A percentile compares a stretch with the other conserved stretches of the same genome.
Evolutionary conservation across 116 monocot species (phyloP).

Genomic region (Zostera marina): DNA sequence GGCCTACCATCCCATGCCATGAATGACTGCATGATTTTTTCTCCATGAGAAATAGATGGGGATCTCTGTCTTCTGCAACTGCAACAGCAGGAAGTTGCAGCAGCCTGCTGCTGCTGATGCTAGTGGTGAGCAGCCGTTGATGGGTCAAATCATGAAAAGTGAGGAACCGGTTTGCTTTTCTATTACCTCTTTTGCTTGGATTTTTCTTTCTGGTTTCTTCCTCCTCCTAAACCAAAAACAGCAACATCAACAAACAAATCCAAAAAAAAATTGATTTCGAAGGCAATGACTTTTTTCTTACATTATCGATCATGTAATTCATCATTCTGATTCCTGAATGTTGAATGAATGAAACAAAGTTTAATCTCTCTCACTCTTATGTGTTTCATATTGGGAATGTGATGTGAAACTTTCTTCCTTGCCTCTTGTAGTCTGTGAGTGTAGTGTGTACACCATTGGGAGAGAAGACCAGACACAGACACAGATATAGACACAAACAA

Average conservation of each 20-base stretch:
- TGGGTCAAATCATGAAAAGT: slow-evolving; percentile 59
- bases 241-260: not conserved
- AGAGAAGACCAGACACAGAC: too few species aligned
- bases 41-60: slow-evolving; percentile 5
- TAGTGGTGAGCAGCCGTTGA: slow-evolving; percentile 12
- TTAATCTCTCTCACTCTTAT: slow-evolving; percentile 17
- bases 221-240: not conserved
- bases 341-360: too few species aligned
- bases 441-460: not conserved
- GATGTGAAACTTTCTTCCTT: not conserved
- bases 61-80: slow-evolving; percentile 27
- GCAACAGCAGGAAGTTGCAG: slow-evolving; percentile 7
- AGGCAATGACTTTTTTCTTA: too few species aligned
- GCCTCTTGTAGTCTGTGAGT: not conserved
- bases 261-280: too few species aligned
- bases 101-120: slow-evolving; percentile 15
- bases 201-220: slow-evolving; percentile 1
- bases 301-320: too few species aligned
- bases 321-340: too few species aligned
- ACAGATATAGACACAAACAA: too few species aligned
- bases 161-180: slow-evolving; percentile 11
- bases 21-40: too few species aligned
- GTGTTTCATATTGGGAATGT: slow-evolving; percentile 5
- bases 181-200: slow-evolving; percentile 3
- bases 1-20: too few species aligned